These are phyloP conservation scores for Trichophyton schoenleinii DNA, from an alignment of 2,329 filamentous ascomycete species.

Conservation along the genomic window DNA sequence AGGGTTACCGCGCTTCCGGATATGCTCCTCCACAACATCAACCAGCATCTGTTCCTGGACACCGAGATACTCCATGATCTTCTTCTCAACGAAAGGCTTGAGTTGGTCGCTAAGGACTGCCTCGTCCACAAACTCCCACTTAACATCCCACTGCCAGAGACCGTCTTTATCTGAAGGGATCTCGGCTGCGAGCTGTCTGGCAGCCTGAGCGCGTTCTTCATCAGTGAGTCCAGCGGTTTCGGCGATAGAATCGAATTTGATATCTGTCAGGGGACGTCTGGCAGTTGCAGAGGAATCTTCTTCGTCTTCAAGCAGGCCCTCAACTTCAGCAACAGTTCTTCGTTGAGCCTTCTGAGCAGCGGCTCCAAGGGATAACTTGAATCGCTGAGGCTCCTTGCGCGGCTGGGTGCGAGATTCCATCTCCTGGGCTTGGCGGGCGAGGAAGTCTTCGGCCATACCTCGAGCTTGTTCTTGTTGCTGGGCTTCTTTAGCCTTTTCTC, in stretches of 20 bases:
- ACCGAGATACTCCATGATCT: constrained; percentile 91
- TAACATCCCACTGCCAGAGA: constrained; percentile 82
- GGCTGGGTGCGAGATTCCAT: constrained; percentile 41
- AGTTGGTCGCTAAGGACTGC: constrained; percentile 71
- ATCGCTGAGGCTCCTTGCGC: constrained; percentile 52
- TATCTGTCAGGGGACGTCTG: constrained; percentile 66
- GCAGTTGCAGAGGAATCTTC: constrained; percentile 60
- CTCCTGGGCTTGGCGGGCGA: constrained; percentile 71
- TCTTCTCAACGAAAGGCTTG: constrained; percentile 91
- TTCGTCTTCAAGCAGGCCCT: constrained; percentile 88
- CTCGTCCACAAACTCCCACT: constrained; percentile 85
- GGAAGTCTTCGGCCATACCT: constrained; percentile 80
- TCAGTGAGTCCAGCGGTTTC: constrained; percentile 61
- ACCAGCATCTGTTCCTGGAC: constrained; percentile 94
- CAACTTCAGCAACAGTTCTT: constrained; percentile 83
- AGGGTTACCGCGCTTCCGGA: constrained; percentile 63
- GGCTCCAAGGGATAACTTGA: constrained; percentile 86
- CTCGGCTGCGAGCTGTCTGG: constrained; percentile 69
- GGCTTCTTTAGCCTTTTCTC: constrained; percentile 56
- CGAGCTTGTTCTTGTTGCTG: constrained; percentile 65
- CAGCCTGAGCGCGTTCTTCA: constrained; percentile 73
- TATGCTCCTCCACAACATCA: constrained; percentile 78
- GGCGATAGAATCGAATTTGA: constrained; percentile 62
- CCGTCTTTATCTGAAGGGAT: constrained; percentile 79
- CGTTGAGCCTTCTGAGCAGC: constrained; percentile 64